phyloP scores from a whole-genome alignment of 371 early-diverging fungal species.

The Parasitella parasitica region DNA sequence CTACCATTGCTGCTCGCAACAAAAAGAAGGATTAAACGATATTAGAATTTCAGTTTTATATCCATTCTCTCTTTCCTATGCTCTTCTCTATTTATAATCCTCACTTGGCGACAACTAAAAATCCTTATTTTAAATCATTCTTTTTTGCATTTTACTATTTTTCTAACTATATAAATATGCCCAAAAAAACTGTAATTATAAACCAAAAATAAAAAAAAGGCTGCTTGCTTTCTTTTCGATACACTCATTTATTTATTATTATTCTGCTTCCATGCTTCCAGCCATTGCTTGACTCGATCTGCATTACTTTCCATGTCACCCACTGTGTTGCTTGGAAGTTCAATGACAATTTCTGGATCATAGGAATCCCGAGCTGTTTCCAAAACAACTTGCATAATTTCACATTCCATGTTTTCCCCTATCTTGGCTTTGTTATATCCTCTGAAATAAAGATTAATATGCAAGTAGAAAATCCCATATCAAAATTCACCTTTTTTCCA shows the following conservation, averaged over 20 bases:
- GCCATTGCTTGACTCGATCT: conserved; percentile 70
- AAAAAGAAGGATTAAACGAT: conserved; percentile 12
- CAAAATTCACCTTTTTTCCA: conserved; percentile 69
- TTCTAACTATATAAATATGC: background rate
- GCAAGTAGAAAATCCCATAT: no score
- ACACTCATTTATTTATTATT: conserved; percentile 25
- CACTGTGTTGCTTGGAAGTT: conserved; percentile 75
- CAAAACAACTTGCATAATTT: conserved; percentile 96
- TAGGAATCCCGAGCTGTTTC: conserved; percentile 91
- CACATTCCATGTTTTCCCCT: conserved; percentile 96
- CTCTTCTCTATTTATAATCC: background rate
- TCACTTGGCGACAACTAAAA: background rate
- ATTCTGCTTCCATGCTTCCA: conserved; percentile 50
- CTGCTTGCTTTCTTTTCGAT: background rate
- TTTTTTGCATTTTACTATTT: background rate
- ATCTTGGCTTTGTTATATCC: conserved; percentile 90
- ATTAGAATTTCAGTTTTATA: background rate
- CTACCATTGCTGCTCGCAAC: conserved; percentile 26
- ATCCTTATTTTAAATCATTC: background rate
- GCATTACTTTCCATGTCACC: conserved; percentile 92
- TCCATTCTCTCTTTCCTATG: background rate
- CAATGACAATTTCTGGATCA: conserved; percentile 77
- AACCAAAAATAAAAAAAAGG: background rate
- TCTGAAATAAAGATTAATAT: no score
- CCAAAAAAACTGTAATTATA: conserved; percentile 2